Percentiles rank a stretch among this genome's conserved stretches.
These are phyloP conservation scores for Phytopythium mirpurense DNA, from an alignment of 352 stramenopile genomes.

Conservation along the genomic window DNA sequence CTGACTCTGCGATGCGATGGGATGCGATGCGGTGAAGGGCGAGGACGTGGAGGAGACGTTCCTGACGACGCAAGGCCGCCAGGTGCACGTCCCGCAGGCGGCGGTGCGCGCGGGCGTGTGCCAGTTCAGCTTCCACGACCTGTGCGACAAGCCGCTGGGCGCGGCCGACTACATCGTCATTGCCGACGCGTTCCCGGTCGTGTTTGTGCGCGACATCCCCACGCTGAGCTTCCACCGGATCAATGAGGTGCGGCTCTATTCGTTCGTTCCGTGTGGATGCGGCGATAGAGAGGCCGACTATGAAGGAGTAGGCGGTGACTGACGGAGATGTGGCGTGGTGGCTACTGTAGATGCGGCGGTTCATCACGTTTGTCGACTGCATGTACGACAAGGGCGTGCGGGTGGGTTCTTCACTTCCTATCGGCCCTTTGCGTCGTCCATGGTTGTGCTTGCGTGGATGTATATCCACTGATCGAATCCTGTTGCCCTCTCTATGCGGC, in stretches of 20 bases:
- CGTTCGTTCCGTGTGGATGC: no score
- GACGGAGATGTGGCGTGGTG: background rate
- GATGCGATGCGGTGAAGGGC: conserved; percentile 13
- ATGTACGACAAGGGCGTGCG: conserved; percentile 92
- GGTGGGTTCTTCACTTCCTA: conserved; percentile 39
- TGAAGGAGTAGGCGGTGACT: no score
- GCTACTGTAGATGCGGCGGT: conserved; percentile 74
- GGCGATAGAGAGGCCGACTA: no score
- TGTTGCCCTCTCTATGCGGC: background rate
- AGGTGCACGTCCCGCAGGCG: conserved; percentile 57
- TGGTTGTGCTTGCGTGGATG: no score
- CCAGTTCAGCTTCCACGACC: conserved; percentile 94
- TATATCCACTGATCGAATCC: no score
- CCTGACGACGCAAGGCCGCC: conserved; percentile 62
- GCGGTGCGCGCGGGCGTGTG: conserved; percentile 48
- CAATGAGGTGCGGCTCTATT: conserved; percentile 55
- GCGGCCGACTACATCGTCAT: conserved; percentile 95
- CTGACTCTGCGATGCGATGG: no score
- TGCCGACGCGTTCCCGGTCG: conserved; percentile 69
- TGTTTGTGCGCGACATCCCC: conserved; percentile 94
- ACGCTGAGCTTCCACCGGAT: conserved; percentile 82
- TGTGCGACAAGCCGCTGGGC: conserved; percentile 92
- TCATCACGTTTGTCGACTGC: conserved; percentile 98
- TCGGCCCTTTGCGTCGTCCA: no score
- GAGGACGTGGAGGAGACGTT: conserved; percentile 41